These are phyloP conservation scores for Globisporangium iwayamae DNA, from an alignment of 352 stramenopile genomes.

Conservation along the genomic window DNA sequence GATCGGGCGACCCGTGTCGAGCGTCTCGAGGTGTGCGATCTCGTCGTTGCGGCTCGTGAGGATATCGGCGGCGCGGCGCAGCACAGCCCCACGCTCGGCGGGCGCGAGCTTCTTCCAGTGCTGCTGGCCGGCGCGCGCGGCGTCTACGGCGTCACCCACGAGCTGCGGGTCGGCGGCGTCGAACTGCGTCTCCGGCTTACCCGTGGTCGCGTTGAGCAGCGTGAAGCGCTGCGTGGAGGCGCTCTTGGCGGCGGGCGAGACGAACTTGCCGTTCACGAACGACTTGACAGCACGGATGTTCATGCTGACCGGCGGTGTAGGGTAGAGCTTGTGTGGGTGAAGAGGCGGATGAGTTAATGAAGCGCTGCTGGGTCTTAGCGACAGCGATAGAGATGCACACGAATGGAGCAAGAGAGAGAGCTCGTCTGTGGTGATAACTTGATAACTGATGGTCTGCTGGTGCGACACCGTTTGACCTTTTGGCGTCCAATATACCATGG, in stretches of 20 bases:
- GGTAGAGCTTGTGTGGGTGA: not conserved
- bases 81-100: constrained; percentile 52
- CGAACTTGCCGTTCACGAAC: constrained; percentile 74
- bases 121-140: constrained; percentile 36
- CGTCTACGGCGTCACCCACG: constrained; percentile 49
- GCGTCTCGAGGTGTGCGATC: constrained; percentile 67
- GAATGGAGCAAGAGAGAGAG: not conserved
- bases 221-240: constrained; percentile 28
- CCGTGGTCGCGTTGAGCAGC: constrained; percentile 58
- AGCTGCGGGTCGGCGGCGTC: constrained; percentile 35
- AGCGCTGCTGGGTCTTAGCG: not conserved
- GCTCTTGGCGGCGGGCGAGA: constrained; percentile 18
- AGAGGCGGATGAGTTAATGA: not conserved
- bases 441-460: not conserved
- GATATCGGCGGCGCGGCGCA: constrained; percentile 61
- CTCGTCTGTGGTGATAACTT: not conserved
- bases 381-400: not conserved
- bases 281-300: constrained; percentile 35
- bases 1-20: constrained; percentile 76
- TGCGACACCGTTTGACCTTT: not conserved
- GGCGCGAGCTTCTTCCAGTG: constrained; percentile 67
- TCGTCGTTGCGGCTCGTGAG: constrained; percentile 56
- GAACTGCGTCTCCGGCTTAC: constrained; percentile 51
- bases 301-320: constrained; percentile 1
- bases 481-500: constrained; percentile 9